These are phyloP conservation scores for Phialophora verrucosa DNA, from an alignment of 2,329 filamentous ascomycete species.

Conservation along the genomic window DNA sequence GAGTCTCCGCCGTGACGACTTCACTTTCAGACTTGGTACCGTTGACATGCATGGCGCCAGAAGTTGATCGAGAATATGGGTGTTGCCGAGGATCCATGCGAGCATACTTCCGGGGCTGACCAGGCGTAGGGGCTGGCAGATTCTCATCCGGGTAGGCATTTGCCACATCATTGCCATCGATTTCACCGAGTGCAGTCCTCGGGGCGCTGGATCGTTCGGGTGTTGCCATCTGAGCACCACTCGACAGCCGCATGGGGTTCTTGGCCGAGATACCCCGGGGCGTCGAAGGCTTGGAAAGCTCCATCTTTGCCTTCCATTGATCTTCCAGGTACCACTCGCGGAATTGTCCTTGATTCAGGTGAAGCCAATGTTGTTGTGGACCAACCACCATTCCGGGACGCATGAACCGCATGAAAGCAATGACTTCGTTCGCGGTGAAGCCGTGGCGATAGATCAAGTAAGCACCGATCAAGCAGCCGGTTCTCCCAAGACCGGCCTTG, in stretches of 20 bases:
- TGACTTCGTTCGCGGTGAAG: slow-evolving; percentile 96
- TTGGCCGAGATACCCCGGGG: slow-evolving; percentile 59
- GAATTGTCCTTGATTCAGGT: slow-evolving; percentile 95
- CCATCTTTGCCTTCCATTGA: slow-evolving; percentile 78
- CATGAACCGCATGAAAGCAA: slow-evolving; percentile 99
- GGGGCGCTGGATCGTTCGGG: slow-evolving; percentile 64
- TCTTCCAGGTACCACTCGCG: slow-evolving; percentile 95
- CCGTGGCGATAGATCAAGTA: slow-evolving; percentile 97
- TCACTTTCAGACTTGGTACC: slow-evolving; percentile 58
- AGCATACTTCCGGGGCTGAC: slow-evolving; percentile 89
- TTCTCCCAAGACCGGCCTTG: slow-evolving; percentile 94
- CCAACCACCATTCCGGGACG: slow-evolving; percentile 98
- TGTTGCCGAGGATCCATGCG: slow-evolving; percentile 76
- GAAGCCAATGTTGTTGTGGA: slow-evolving; percentile 97
- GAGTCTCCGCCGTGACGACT: slow-evolving; percentile 58
- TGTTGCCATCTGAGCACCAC: slow-evolving; percentile 75
- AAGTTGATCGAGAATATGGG: slow-evolving; percentile 68
- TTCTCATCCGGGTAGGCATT: slow-evolving; percentile 79
- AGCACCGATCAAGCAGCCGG: slow-evolving; percentile 93
- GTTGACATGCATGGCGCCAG: slow-evolving; percentile 46
- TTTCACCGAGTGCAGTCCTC: slow-evolving; percentile 88
- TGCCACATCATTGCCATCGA: slow-evolving; percentile 75
- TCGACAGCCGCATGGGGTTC: slow-evolving; percentile 63
- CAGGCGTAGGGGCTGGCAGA: slow-evolving; percentile 90
- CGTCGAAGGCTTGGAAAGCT: slow-evolving; percentile 66